Evolutionary conservation across 2,329 filamentous ascomycete genomes (phyloP).

Genomic region (Aspergillus fumigatus): DNA sequence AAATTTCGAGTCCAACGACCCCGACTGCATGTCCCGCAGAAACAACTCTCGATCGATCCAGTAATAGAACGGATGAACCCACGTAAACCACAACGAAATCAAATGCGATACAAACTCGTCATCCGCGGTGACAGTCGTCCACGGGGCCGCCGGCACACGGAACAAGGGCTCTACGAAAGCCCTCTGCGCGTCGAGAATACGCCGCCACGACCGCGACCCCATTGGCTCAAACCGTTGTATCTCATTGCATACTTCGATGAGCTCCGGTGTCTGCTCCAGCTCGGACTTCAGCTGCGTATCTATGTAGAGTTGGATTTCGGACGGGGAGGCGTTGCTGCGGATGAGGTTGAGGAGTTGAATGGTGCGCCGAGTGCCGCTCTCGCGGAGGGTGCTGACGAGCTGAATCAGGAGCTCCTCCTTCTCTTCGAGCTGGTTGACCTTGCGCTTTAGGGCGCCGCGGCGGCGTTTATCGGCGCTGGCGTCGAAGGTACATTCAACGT

Average conservation of each 20-base stretch:
- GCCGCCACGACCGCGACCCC: constrained; percentile 12
- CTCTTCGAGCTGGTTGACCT: constrained; percentile 21
- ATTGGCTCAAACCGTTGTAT: constrained; percentile 14
- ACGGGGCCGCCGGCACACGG: constrained; percentile 24
- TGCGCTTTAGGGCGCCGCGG: constrained; percentile 22
- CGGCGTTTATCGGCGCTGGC: constrained; percentile 19
- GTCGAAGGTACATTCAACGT: constrained; percentile 21
- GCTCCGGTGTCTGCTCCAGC: constrained; percentile 18
- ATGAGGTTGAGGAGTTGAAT: constrained; percentile 23
- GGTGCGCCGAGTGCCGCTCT: constrained; percentile 14
- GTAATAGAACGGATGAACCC: constrained; percentile 27
- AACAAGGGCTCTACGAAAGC: constrained; percentile 17
- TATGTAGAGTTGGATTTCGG: constrained; percentile 24
- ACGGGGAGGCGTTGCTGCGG: constrained; percentile 23
- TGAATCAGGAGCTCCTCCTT: constrained; percentile 22
- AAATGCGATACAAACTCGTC: constrained; percentile 28
- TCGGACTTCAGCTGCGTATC: constrained; percentile 17
- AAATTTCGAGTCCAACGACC: constrained; percentile 20
- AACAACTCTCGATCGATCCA: constrained; percentile 32
- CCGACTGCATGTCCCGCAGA: constrained; percentile 30
- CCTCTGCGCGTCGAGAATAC: constrained; percentile 13
- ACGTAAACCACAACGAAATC: constrained; percentile 29
- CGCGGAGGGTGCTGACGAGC: constrained; percentile 20
- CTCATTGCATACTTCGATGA: constrained; percentile 15
- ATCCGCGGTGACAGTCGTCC: constrained; percentile 24